These are phyloP conservation scores for Ustilago tritici DNA, from an alignment of 1,284 basidiomycete genomes.

Conservation along the genomic window DNA sequence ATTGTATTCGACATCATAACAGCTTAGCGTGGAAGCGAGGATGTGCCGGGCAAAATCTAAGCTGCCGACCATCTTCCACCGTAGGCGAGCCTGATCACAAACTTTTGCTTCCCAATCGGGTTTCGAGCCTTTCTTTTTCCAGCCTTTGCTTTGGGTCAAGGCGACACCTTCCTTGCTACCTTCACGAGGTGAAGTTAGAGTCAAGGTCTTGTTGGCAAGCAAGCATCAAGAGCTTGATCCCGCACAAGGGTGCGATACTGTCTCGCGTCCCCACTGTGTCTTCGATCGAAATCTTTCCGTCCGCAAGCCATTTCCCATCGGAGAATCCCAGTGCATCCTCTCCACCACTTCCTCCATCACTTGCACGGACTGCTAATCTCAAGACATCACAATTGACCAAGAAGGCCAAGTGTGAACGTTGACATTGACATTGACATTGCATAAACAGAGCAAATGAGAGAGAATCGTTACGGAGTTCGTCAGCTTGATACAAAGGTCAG, in stretches of 20 bases:
- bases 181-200: not conserved
- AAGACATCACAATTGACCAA: not conserved
- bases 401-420: not conserved
- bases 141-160: not conserved
- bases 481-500: not conserved
- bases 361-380: not conserved
- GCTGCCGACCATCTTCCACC: not conserved
- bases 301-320: not conserved
- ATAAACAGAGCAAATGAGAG: not conserved
- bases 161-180: not conserved
- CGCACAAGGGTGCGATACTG: not conserved
- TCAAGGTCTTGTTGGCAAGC: too few relatives aligned
- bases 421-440: slow-evolving; percentile 4
- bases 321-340: not conserved
- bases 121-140: not conserved
- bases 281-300: not conserved
- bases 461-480: slow-evolving; percentile 1
- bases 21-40: not conserved
- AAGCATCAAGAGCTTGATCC: too few relatives aligned
- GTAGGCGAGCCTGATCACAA: slow-evolving; percentile 8
- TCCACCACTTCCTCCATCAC: not conserved
- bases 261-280: not conserved
- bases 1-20: not conserved
- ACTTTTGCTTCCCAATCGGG: not conserved
- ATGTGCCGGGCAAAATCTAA: not conserved